Evolutionary conservation across 2,329 filamentous ascomycete species (phyloP), one percentile per base, ranked within the genome.

Genomic region (Scytalidium lignicola): DNA sequence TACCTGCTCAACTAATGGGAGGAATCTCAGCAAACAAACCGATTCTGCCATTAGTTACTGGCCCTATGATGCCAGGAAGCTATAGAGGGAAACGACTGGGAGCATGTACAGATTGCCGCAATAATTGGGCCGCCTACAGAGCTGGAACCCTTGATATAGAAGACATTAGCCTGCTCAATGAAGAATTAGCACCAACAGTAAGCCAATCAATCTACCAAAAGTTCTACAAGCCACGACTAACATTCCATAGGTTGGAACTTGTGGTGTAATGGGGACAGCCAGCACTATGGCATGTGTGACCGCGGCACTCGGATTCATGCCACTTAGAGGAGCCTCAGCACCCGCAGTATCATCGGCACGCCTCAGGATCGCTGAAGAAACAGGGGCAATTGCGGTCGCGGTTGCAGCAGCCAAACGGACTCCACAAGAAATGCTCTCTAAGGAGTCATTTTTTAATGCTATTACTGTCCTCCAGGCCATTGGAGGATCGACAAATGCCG

Each of bases 1-100:
- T 83, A 0, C 85, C 85, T 0, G 86, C 85, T 1, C 85, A 89
- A 60, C 64, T 89, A 1, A 89, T 90, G 86, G 86, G 85, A 1
- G 85, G 79, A 0, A 84, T 89, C 15, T 88, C 83, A 0, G 85
- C 85, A 1, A 86, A 88, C 55, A 88, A 88, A 59, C 84, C 85
- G 0, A 75, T 86, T 1, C 61, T 89, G 2, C 84, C 82, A 20
- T 69, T 89, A 0, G 76, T 88, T 0, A 88, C 85, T 0, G 85
- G 85, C 0, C 85, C 86, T 0, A 89, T 90, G 84, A 82, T 88
- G 78, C 83, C 85, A 0, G 86, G 85, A 0, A 86, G 78, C 37
- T 78, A 85, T 53, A 71, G 74, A 12, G 85, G 85, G 0, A 70
- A 73, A 2, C 70, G 85, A 0, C 76, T 90, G 1, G 85, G 86